Base-by-base conservation (phyloP, 2,329 filamentous ascomycete genomes). In the Scleromitrula shiraiana region DNA sequence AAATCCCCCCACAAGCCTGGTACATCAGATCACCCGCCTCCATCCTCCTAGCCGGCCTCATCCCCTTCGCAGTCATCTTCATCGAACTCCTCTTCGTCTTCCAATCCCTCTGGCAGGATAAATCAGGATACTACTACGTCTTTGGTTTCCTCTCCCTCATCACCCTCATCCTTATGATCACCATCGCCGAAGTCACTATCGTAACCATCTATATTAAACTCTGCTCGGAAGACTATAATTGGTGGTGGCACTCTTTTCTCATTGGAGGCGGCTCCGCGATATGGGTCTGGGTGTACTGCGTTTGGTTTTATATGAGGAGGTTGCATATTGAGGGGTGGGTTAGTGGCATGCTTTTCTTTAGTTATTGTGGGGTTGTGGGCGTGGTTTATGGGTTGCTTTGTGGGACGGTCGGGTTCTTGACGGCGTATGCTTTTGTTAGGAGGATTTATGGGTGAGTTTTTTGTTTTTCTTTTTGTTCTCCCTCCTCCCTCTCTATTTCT, bases 241-340 rank as follows among this genome's bases (percentile, higher is more conserved):
- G 88, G 88, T 93, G 86, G 86, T 94, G 88, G 88, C 85, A 87
- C 64, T 88, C 84, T 43, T 93, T 95, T 69, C 68, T 87, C 41
- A 78, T 89, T 7, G 88, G 88, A 37, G 84, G 83, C 40, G 80
- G 82, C 57, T 88, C 82, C 57, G 78, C 84, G 6, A 65, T 88
- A 51, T 95, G 88, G 87, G 78, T 95, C 30, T 93, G 91, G 63
- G 64, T 78, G 30, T 94, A 93, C 69, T 87, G 85, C 64, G 70
- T 83, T 41, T 95, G 86, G 82, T 94, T 91, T 69, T 94, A 88
- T 67, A 75, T 81, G 58, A 80, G 80, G 55, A 88, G 86, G 65
- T 73, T 95, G 48, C 84, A 90, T 65, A 87, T 95, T 55, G 77
- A 80, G 5, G 88, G 88, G 5, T 84, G 91, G 56, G 77, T 89